Evolutionary conservation across 2,329 filamentous ascomycete genomes (phyloP), one percentile per base, ranked within the genome.

Genomic region (Paraphoma sp.): DNA sequence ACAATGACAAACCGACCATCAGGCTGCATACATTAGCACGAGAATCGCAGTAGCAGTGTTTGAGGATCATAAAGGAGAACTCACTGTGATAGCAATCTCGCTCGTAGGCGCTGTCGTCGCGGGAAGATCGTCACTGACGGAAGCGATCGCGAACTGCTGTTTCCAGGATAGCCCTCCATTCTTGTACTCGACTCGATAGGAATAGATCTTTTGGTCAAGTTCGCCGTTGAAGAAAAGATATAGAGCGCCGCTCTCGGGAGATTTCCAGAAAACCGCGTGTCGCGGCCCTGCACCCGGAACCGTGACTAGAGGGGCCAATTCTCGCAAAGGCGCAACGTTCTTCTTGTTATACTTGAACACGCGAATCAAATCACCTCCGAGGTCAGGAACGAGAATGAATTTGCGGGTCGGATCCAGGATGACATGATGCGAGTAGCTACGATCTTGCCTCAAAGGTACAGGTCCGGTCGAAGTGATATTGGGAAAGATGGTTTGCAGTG

Each of bases 321-420:
- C 66, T 9, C 85, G 73, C 18, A 81, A 78, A 9, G 76, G 71
- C 41, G 82, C 80, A 1, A 71, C 74, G 3, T 67, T 62, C 1
- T 69, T 62, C 1, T 65, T 64, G 56, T 84, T 73, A 64, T 87
- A 80, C 43, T 75, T 67, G 69, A 84, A 90, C 78, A 84, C 74
- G 56, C 84, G 85, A 46, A 91, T 73, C 7, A 86, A 66, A 63
- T 91, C 89, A 0, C 83, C 81, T 36, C 88, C 86, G 6, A 92
- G 80, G 63, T 91, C 89, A 1, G 88, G 87, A 2, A 86, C 80
- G 2, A 89, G 69, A 29, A 89, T 65, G 71, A 84, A 90, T 14
- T 78, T 67, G 6, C 82, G 83, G 1, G 83, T 87, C 4, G 87
- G 88, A 67, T 90, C 88, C 31, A 87, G 70, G 49, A 89, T 71